A percentile compares a stretch with the other conserved stretches of the same genome.
Conservation (phyloP, 768 basidiomycete genomes). For the Kwoniella sp. region DNA sequence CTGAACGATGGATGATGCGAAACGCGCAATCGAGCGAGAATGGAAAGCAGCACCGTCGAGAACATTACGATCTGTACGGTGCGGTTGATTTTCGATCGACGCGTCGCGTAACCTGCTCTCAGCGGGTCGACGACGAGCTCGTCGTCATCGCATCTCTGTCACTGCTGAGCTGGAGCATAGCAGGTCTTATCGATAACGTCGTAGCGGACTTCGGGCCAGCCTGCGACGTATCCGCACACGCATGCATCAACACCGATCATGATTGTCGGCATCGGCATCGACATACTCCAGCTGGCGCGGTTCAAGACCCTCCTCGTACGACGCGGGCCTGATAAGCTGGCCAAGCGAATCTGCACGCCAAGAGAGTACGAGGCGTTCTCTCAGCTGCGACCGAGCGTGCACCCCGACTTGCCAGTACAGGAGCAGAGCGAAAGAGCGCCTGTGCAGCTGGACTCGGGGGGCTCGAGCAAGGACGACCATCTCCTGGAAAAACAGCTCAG, state of each 20-base stretch:
- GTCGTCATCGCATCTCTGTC: no score
- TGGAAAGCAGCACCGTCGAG: no score
- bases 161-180: no score
- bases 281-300: constrained; percentile 36
- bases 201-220: no score
- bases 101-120: no score
- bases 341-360: constrained; percentile 31
- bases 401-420: not conserved
- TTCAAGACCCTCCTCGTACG: constrained; percentile 21
- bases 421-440: not conserved
- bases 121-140: no score
- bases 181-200: no score
- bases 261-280: constrained; percentile 40
- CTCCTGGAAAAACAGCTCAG: constrained; percentile 4
- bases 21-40: not conserved
- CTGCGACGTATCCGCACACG: no score
- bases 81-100: no score
- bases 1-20: not conserved
- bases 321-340: constrained; percentile 20
- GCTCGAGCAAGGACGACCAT: not conserved
- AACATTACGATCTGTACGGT: constrained; percentile 2
- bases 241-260: no score
- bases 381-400: not conserved
- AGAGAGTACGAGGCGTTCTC: constrained; percentile 22
- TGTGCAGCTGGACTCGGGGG: not conserved